A percentile compares a stretch with the other conserved stretches of the same genome.
Conservation (phyloP, 2,329 filamentous ascomycete genomes). For the Epichloe glyceriae region DNA sequence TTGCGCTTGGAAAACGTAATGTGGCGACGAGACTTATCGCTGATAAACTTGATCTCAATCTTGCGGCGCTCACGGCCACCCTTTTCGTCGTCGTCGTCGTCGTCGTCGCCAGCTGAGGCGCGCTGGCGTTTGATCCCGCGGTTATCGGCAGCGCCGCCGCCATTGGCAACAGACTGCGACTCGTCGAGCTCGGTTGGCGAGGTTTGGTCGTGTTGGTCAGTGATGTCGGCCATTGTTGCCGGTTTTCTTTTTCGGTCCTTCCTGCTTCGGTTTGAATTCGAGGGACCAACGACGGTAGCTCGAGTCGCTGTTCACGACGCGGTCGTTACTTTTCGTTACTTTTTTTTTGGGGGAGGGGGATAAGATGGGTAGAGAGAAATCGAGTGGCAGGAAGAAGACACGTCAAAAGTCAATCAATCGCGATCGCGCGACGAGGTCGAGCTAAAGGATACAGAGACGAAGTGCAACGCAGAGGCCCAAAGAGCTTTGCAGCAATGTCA, state of each 20-base stretch:
- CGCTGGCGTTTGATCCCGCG: constrained; percentile 86
- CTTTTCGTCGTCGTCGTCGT: constrained; percentile 97
- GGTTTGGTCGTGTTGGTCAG: constrained; percentile 64
- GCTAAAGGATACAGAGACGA: neutral
- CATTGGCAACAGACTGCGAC: constrained; percentile 59
- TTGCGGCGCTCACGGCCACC: constrained; percentile 94
- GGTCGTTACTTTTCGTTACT: neutral
- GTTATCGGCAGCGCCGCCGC: constrained; percentile 52
- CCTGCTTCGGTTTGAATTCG: neutral
- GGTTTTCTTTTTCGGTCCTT: neutral
- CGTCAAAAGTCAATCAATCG: constrained; percentile 2
- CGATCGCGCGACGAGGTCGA: neutral
- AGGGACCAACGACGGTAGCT: constrained; percentile 1
- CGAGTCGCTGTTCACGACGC: constrained; percentile 2
- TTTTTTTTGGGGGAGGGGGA: neutral
- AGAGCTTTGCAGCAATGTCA: constrained; percentile 1
- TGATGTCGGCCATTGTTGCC: constrained; percentile 59
- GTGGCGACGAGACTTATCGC: constrained; percentile 97
- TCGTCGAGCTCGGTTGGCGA: constrained; percentile 65
- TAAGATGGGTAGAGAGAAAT: neutral
- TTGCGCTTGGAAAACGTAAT: constrained; percentile 99
- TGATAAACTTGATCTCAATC: constrained; percentile 99
- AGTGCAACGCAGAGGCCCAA: neutral
- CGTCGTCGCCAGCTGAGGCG: constrained; percentile 73
- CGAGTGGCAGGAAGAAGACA: constrained; percentile 1